Percentiles rank a stretch among this genome's conserved stretches.
Conservation (phyloP, 495 filamentous ascomycete species). For the Rhypophila decipiens region DNA sequence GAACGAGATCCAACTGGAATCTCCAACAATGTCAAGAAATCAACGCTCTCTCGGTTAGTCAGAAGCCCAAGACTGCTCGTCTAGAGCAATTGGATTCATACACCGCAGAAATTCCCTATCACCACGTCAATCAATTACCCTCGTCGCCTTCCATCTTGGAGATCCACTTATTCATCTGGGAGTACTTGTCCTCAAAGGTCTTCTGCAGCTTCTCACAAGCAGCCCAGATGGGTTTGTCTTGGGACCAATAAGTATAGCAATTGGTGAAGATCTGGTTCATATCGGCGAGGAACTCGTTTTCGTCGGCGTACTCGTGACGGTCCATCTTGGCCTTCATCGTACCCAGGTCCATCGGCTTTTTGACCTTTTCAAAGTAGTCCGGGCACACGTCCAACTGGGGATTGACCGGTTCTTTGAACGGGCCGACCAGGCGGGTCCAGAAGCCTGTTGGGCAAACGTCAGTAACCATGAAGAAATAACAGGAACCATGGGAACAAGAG, state of each 20-base stretch:
- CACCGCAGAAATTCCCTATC: too few relatives aligned
- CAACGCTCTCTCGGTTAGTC: too few relatives aligned
- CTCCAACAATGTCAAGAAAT: too few relatives aligned
- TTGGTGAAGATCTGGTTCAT: constrained; percentile 45
- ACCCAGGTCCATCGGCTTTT: constrained; percentile 42
- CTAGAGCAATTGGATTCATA: too few relatives aligned
- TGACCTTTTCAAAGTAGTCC: constrained; percentile 42
- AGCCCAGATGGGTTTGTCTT: constrained; percentile 36
- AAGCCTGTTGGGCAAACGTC: constrained; percentile 31
- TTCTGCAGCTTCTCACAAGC: constrained; percentile 42
- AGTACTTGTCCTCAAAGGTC: constrained; percentile 45
- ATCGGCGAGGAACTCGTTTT: constrained; percentile 38
- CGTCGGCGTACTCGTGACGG: constrained; percentile 29
- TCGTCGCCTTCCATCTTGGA: constrained; percentile 41
- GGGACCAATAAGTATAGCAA: constrained; percentile 41
- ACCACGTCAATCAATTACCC: too few relatives aligned
- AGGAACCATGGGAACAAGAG: neutral
- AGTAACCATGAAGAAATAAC: neutral
- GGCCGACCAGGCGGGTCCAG: constrained; percentile 52
- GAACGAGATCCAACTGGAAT: too few relatives aligned
- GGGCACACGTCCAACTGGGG: constrained; percentile 39
- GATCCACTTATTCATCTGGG: constrained; percentile 44
- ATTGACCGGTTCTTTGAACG: constrained; percentile 43
- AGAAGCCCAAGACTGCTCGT: too few relatives aligned
- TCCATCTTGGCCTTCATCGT: constrained; percentile 48